Evolutionary conservation across 129 eudicot species (phyloP), one percentile per base, ranked within the genome.

Genomic region (Tanacetum coccineum): DNA sequence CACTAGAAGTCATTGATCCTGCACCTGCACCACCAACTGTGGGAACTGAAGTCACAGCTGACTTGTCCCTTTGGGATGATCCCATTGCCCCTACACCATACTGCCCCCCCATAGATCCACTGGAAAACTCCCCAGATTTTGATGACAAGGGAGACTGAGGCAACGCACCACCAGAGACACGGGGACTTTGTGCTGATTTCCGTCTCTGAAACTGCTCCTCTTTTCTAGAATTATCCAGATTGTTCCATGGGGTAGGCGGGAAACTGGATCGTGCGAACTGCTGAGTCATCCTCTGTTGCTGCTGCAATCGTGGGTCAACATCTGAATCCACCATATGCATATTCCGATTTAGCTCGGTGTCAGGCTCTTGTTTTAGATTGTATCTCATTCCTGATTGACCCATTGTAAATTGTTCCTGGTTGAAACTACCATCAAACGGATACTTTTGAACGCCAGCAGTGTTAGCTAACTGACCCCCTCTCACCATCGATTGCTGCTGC

Each of bases 81-180:
- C 79, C 82, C 57, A 79, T 64, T 56, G 85, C 77, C 76, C 74
- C 82, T 65, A 81, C 85, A n/a, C 94, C 96, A 58, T 83, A 86
- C 72, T 89, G 96, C 40, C 77, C 84, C 15, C 95, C 95, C 56
- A 80, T 68, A 15, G 95, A 88, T 25, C 96, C 96, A 75, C 96
- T 88, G 19, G 98, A 86, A 76, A 89, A 83, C 63, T 93, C 99
- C 65, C 95, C 91, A 28, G 99, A 84, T 76, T 77, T 93, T 56
- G 92, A 83, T 45, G 99, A 88, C 76, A 93, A 65, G 1, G 99
- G 99, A 70, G 99, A 93, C 59, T 89, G 99, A 74, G 99, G 87
- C 28, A 89, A 76, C 26, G 89, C 85, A 67, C 96, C 95, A 71
- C 90, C 74, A 76, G 99, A 93, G 44, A 89, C 84, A 25, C 91